Conservation (phyloP, 164 flowering plant species). For the Liriodendron chinense region DNA sequence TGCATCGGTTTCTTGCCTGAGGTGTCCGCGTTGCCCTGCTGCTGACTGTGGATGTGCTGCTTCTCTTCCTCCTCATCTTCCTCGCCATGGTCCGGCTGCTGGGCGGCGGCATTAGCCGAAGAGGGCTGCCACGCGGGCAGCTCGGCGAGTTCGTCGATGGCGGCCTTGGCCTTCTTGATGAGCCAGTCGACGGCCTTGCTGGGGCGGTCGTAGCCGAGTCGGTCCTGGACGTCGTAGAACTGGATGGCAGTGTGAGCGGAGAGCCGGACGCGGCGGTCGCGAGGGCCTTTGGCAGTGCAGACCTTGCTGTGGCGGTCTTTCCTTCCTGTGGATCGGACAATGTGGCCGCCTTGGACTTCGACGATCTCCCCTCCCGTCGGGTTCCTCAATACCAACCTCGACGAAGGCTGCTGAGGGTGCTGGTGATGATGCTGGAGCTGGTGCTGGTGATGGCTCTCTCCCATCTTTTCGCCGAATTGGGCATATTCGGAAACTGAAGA, state of each 20-base stretch:
- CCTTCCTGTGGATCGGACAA: slow-evolving; percentile 45
- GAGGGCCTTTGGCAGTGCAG: slow-evolving; percentile 47
- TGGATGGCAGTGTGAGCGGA: slow-evolving; percentile 52
- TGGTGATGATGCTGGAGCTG: slow-evolving; percentile 27
- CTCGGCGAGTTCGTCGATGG: slow-evolving; percentile 44
- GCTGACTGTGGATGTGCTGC: not conserved
- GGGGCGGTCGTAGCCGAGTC: slow-evolving; percentile 50
- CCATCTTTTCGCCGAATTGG: slow-evolving; percentile 43
- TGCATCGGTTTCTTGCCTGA: slow-evolving; percentile 17
- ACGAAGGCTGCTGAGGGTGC: slow-evolving; percentile 28
- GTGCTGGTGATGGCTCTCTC: slow-evolving; percentile 34
- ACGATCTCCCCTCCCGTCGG: slow-evolving; percentile 46
- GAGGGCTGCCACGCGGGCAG: slow-evolving; percentile 42
- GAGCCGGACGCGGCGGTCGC: slow-evolving; percentile 46
- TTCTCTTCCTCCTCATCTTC: slow-evolving; percentile 5
- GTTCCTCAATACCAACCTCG: slow-evolving; percentile 50
- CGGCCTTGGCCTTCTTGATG: slow-evolving; percentile 43
- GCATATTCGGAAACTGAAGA: slow-evolving; percentile 39
- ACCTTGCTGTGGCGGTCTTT: slow-evolving; percentile 56
- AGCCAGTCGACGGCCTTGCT: slow-evolving; percentile 58
- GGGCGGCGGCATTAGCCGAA: slow-evolving; percentile 3
- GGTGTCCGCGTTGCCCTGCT: not conserved
- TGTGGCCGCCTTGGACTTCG: slow-evolving; percentile 50
- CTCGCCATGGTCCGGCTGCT: slow-evolving; percentile 5
- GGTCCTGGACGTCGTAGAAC: slow-evolving; percentile 53